A percentile compares a stretch with the other conserved stretches of the same genome.
Evolutionary conservation across 2,329 filamentous ascomycete genomes (phyloP).

Genomic region (Pseudofabraea citricarpa): DNA sequence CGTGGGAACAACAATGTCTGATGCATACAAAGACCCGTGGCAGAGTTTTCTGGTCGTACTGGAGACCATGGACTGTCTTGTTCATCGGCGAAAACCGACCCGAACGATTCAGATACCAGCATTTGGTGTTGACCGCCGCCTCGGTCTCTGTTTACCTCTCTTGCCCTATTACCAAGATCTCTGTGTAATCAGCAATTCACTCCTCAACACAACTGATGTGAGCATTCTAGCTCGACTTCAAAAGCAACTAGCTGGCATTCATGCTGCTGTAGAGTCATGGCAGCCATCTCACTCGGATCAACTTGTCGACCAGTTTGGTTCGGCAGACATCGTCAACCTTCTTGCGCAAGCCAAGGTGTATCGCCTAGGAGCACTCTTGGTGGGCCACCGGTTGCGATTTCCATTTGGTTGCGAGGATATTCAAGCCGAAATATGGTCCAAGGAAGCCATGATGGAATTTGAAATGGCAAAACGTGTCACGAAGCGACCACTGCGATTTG

Average conservation of each 20-base stretch:
- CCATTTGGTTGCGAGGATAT: slow-evolving; percentile 20
- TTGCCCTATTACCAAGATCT: slow-evolving; percentile 24
- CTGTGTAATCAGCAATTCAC: slow-evolving; percentile 21
- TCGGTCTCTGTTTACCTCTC: slow-evolving; percentile 23
- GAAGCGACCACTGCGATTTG: slow-evolving; percentile 17
- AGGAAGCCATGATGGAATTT: slow-evolving; percentile 23
- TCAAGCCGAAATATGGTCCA: slow-evolving; percentile 22
- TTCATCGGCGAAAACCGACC: slow-evolving; percentile 21
- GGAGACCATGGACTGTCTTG: slow-evolving; percentile 24
- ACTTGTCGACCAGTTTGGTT: slow-evolving; percentile 15
- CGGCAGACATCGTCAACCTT: slow-evolving; percentile 21
- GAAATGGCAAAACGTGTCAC: slow-evolving; percentile 18
- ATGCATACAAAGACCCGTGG: slow-evolving; percentile 14
- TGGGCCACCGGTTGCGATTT: slow-evolving; percentile 21
- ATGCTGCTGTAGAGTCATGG: slow-evolving; percentile 18
- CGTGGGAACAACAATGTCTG: slow-evolving; percentile 6
- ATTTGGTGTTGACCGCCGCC: slow-evolving; percentile 15
- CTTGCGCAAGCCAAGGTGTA: slow-evolving; percentile 25
- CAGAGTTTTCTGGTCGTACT: slow-evolving; percentile 19
- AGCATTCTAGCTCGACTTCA: slow-evolving; percentile 9
- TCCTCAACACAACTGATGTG: slow-evolving; percentile 11
- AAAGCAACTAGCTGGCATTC: slow-evolving; percentile 18
- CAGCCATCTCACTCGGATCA: slow-evolving; percentile 17
- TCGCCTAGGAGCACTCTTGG: slow-evolving; percentile 20
- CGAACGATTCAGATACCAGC: slow-evolving; percentile 9